phyloP scores from a whole-genome alignment of 202 grass and related monocot species.

The Zoysia matrella region DNA sequence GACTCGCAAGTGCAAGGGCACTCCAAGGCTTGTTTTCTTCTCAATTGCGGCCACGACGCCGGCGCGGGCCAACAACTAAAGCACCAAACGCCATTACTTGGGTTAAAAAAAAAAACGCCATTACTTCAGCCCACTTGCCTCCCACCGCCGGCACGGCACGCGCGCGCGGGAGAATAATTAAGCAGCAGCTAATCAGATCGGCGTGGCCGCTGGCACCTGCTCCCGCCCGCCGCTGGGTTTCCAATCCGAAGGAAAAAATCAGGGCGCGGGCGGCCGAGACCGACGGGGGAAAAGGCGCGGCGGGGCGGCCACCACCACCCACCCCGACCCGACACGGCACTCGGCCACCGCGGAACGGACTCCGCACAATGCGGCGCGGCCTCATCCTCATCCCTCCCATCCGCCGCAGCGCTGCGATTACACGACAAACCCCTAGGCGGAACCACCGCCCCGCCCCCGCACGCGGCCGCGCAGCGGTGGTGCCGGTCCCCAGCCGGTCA shows the following conservation, averaged over 20 bases:
- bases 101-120: neutral
- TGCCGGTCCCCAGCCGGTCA: slow-evolving; percentile 56
- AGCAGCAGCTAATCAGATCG: neutral
- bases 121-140: neutral
- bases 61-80: slow-evolving; percentile 3
- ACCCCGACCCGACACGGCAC: slow-evolving; percentile 47
- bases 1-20: too few species aligned
- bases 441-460: slow-evolving; percentile 52
- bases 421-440: slow-evolving; percentile 49
- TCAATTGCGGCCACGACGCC: too few species aligned
- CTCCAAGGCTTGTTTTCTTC: too few species aligned
- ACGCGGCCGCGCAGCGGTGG: slow-evolving; percentile 49
- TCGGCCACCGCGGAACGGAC: slow-evolving; percentile 42
- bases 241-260: neutral
- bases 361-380: slow-evolving; percentile 33
- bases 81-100: neutral
- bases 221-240: neutral
- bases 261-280: neutral
- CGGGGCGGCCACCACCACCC: slow-evolving; percentile 2
- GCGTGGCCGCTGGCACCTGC: neutral
- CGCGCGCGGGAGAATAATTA: slow-evolving; percentile 21
- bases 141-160: slow-evolving; percentile 8
- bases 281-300: neutral
- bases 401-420: slow-evolving; percentile 23
- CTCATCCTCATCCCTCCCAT: neutral